Percentiles rank a stretch among this genome's conserved stretches.
phyloP scores from a whole-genome alignment of 768 basidiomycete genomes.

The Phylloporus arenicola region DNA sequence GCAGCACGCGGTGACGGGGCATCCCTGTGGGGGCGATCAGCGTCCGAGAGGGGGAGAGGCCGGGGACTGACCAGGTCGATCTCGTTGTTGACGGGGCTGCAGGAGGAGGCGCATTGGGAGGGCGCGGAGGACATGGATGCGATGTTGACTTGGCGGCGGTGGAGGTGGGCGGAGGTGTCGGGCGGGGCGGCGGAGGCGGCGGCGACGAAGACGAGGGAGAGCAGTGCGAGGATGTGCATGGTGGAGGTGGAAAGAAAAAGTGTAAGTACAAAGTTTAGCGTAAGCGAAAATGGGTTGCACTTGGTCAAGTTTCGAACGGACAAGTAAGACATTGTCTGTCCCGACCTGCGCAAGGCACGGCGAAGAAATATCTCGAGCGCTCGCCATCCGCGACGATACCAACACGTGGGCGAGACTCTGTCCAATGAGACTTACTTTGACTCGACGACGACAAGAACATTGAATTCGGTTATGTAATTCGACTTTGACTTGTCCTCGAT shows the following conservation, averaged over 20 bases:
- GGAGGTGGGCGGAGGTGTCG: background rate
- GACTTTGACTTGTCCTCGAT: constrained; percentile 14
- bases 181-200: constrained; percentile 1
- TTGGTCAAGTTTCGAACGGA: no score
- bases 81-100: constrained; percentile 22
- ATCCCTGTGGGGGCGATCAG: constrained; percentile 19
- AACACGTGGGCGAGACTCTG: no score
- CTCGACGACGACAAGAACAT: no score
- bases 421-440: no score
- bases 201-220: constrained; percentile 2
- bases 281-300: no score
- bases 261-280: background rate
- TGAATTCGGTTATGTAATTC: constrained; percentile 16
- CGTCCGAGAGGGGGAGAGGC: background rate
- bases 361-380: no score
- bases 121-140: constrained; percentile 12
- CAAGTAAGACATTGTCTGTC: no score
- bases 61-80: constrained; percentile 16
- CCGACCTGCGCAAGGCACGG: no score
- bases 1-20: constrained; percentile 35
- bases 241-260: background rate
- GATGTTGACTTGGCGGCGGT: constrained; percentile 16
- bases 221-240: constrained; percentile 11
- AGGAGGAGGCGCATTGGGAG: constrained; percentile 20
- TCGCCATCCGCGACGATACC: no score